These are phyloP conservation scores for Fragosphaeria purpurea DNA, from an alignment of 2,329 filamentous ascomycete genomes.

Conservation along the genomic window DNA sequence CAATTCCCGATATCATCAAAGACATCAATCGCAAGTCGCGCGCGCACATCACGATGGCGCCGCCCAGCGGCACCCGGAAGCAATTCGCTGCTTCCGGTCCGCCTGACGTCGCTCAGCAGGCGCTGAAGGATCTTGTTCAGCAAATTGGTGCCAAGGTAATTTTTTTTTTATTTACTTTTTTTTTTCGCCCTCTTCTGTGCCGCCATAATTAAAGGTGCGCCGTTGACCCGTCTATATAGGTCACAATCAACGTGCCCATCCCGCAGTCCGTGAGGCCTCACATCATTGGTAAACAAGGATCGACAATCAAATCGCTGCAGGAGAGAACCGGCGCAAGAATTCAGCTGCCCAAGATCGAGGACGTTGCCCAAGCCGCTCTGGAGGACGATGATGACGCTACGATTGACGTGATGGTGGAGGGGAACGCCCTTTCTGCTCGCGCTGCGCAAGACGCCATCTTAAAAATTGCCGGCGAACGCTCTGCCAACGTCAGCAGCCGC, in stretches of 20 bases:
- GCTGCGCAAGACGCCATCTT: conserved; percentile 76
- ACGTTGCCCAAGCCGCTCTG: conserved; percentile 39
- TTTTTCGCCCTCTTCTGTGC: background rate
- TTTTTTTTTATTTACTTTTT: background rate
- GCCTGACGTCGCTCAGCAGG: conserved; percentile 73
- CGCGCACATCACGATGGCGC: conserved; percentile 69
- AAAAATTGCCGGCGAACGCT: conserved; percentile 78
- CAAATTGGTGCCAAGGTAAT: conserved; percentile 75
- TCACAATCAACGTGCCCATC: conserved; percentile 62
- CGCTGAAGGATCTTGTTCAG: conserved; percentile 78
- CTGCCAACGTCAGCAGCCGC: conserved; percentile 70
- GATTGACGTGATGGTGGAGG: conserved; percentile 81
- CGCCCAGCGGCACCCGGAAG: conserved; percentile 60
- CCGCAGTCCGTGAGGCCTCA: conserved; percentile 75
- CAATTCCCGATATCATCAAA: conserved; percentile 73
- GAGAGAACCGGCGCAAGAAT: conserved; percentile 84
- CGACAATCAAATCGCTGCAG: conserved; percentile 81
- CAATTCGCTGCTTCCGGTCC: conserved; percentile 81
- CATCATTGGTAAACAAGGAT: conserved; percentile 87
- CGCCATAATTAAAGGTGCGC: background rate
- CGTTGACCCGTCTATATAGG: conserved; percentile 24
- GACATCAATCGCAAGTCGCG: conserved; percentile 90
- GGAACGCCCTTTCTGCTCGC: conserved; percentile 78
- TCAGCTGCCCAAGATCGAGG: conserved; percentile 75
- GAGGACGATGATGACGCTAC: conserved; percentile 73